Evolutionary conservation across 2,329 filamentous ascomycete species (phyloP).

Genomic region (Colletotrichum navitas): DNA sequence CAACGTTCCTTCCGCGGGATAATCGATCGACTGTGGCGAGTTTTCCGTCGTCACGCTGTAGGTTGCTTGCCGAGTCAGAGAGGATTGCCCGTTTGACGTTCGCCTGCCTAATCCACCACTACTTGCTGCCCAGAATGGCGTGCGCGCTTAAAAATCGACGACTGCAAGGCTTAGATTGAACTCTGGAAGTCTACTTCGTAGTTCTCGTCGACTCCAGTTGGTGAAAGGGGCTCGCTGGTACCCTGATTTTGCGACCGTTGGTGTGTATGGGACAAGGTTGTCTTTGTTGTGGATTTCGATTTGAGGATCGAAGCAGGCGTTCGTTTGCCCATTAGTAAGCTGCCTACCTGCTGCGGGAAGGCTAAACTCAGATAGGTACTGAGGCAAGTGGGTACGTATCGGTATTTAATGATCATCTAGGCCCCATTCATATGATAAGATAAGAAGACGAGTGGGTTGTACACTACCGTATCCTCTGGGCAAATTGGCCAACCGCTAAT

Average conservation of each 20-base stretch:
- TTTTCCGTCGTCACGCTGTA: slow-evolving; percentile 4
- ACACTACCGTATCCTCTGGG: too few relatives aligned
- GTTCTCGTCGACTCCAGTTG: slow-evolving; percentile 7
- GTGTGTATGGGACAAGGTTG: slow-evolving; percentile 56
- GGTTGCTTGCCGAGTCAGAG: slow-evolving; percentile 7
- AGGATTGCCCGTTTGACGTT: slow-evolving; percentile 2
- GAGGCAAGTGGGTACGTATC: background rate
- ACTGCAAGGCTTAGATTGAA: background rate
- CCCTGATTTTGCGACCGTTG: slow-evolving; percentile 46
- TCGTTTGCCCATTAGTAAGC: slow-evolving; percentile 41
- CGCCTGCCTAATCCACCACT: slow-evolving; percentile 37
- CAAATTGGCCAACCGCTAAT: too few relatives aligned
- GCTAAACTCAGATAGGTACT: slow-evolving; percentile 16
- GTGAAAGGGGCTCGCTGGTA: slow-evolving; percentile 37
- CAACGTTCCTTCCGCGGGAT: background rate
- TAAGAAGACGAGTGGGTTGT: slow-evolving; percentile 23
- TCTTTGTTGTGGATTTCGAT: slow-evolving; percentile 49
- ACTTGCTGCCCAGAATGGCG: slow-evolving; percentile 32
- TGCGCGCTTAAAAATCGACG: slow-evolving; percentile 10
- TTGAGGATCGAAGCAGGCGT: slow-evolving; percentile 43
- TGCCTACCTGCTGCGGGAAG: slow-evolving; percentile 23
- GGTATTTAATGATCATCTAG: slow-evolving; percentile 18
- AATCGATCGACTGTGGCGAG: slow-evolving; percentile 1
- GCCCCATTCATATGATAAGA: slow-evolving; percentile 33
- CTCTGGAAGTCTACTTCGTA: background rate